These are phyloP conservation scores for Ogataea haglerorum DNA, from an alignment of 805 yeast species.

Conservation along the genomic window DNA sequence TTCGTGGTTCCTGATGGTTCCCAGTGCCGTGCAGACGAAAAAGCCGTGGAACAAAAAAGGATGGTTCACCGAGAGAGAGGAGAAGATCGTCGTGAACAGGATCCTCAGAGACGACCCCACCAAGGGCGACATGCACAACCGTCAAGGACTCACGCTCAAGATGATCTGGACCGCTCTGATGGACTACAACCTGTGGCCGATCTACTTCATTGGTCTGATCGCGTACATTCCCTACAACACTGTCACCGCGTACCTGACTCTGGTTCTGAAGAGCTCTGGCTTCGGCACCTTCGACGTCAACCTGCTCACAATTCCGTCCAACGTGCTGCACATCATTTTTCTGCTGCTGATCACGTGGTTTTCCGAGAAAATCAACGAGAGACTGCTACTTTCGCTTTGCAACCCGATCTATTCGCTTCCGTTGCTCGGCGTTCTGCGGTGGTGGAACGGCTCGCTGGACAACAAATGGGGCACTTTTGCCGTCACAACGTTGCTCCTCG, in stretches of 20 bases:
- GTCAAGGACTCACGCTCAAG: conserved; percentile 44
- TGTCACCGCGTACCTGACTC: conserved; percentile 42
- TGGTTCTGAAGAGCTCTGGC: conserved; percentile 47
- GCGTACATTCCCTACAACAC: conserved; percentile 38
- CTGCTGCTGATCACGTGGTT: conserved; percentile 36
- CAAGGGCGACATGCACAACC: conserved; percentile 62
- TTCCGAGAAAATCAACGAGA: conserved; percentile 35
- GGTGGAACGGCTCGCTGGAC: conserved; percentile 28
- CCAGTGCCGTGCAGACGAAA: conserved; percentile 33
- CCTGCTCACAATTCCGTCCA: conserved; percentile 50
- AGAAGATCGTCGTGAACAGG: conserved; percentile 54
- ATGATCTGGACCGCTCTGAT: conserved; percentile 38
- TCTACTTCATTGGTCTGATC: conserved; percentile 45
- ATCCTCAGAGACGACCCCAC: conserved; percentile 61
- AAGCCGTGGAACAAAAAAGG: conserved; percentile 28
- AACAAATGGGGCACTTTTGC: conserved; percentile 30
- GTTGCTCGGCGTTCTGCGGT: conserved; percentile 25
- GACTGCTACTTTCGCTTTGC: conserved; percentile 21
- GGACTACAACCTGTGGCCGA: conserved; percentile 57
- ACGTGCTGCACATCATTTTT: conserved; percentile 35
- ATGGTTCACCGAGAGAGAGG: conserved; percentile 52
- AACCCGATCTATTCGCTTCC: conserved; percentile 29
- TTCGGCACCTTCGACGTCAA: conserved; percentile 52
- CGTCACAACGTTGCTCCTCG: conserved; percentile 30
- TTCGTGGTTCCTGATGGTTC: conserved; percentile 32